Conservation (phyloP, 1,284 basidiomycete species). For the Ceratobasidium sp. region DNA sequence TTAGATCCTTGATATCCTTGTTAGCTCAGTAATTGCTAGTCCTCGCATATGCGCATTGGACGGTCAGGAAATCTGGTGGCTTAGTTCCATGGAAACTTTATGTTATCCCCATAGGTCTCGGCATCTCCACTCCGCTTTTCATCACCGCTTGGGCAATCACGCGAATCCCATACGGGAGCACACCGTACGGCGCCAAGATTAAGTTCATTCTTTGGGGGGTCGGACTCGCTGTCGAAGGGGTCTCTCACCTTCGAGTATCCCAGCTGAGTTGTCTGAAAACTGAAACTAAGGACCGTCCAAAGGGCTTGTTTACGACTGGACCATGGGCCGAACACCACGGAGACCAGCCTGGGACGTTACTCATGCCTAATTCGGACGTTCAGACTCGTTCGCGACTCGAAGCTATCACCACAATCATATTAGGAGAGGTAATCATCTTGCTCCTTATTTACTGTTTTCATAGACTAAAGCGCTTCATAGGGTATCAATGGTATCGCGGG, state of each 20-base stretch:
- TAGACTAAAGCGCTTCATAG: not conserved
- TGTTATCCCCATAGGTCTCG: constrained; percentile 12
- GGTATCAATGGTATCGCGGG: constrained; percentile 44
- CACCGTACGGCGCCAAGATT: not conserved
- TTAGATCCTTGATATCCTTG: not conserved
- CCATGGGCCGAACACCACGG: not conserved
- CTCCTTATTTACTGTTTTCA: not conserved
- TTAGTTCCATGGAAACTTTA: constrained; percentile 6
- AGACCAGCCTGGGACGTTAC: not conserved
- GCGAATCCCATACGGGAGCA: not conserved
- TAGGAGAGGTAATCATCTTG: constrained; percentile 23
- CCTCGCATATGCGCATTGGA: constrained; percentile 17
- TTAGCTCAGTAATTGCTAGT: not conserved
- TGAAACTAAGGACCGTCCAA: too few relatives aligned
- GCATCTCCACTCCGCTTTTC: constrained; percentile 14
- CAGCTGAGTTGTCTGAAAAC: not conserved
- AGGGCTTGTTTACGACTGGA: not conserved
- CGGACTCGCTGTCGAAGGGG: constrained; percentile 2
- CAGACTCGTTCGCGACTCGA: not conserved
- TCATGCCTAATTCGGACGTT: constrained; percentile 26
- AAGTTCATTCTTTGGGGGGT: constrained; percentile 25
- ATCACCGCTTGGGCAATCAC: constrained; percentile 13
- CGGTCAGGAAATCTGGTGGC: constrained; percentile 1
- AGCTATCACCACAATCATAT: constrained; percentile 34
- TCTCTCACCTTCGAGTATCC: constrained; percentile 15